Evolutionary conservation across 805 yeast species (phyloP).

Genomic region (Torulaspora quercuum): DNA sequence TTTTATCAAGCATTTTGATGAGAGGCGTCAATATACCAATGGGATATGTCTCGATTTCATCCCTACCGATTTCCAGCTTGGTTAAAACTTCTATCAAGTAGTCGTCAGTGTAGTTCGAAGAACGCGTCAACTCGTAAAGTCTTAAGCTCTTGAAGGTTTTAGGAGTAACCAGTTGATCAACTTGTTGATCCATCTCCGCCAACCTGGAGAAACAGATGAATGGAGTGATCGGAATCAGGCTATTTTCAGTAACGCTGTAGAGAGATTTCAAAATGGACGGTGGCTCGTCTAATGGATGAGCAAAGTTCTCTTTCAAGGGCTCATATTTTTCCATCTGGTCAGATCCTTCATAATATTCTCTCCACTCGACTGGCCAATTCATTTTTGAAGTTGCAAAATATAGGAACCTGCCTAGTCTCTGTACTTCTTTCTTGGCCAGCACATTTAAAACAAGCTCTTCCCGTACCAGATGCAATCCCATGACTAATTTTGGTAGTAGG

Average conservation of each 20-base stretch:
- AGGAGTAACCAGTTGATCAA: slow-evolving; percentile 63
- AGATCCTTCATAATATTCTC: slow-evolving; percentile 44
- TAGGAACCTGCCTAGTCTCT: slow-evolving; percentile 51
- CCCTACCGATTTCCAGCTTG: slow-evolving; percentile 49
- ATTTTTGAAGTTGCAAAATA: slow-evolving; percentile 61
- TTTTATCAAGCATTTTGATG: slow-evolving; percentile 52
- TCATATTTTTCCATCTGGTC: background rate
- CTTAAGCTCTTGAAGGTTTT: slow-evolving; percentile 56
- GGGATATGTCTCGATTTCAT: slow-evolving; percentile 66
- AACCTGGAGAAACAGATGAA: slow-evolving; percentile 65
- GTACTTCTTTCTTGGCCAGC: slow-evolving; percentile 37
- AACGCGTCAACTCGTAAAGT: slow-evolving; percentile 59
- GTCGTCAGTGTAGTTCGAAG: slow-evolving; percentile 47
- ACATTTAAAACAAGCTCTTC: slow-evolving; percentile 70
- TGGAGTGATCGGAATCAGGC: slow-evolving; percentile 37
- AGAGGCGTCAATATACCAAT: slow-evolving; percentile 67
- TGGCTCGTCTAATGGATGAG: slow-evolving; percentile 36
- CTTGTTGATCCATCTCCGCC: slow-evolving; percentile 51
- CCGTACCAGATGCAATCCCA: slow-evolving; percentile 69
- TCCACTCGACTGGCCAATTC: slow-evolving; percentile 74
- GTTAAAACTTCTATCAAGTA: slow-evolving; percentile 62
- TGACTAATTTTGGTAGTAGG: slow-evolving; percentile 56
- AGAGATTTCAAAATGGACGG: slow-evolving; percentile 43
- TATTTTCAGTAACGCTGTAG: slow-evolving; percentile 34
- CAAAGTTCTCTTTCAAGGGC: slow-evolving; percentile 16